Base-by-base conservation (phyloP, 1,284 basidiomycete species). In the Ganoderma boninense region DNA sequence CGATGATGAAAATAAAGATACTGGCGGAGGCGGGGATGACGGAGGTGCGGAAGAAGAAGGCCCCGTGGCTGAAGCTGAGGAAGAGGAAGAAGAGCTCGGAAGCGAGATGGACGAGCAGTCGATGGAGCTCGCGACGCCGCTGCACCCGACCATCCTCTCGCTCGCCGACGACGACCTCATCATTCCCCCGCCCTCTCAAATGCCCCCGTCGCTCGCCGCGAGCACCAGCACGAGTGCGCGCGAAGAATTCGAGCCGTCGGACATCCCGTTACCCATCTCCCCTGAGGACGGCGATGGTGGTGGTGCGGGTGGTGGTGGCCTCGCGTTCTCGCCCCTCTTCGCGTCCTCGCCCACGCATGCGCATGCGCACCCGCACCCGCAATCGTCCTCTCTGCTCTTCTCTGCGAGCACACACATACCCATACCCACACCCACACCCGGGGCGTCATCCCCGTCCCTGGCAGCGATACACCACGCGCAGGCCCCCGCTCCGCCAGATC, bases 91-190 rank as follows among this genome's bases (percentile, higher is more conserved):
- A n/a, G 60, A 40, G 14, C 43, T 38, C 44, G 67, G 56, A 49
- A 52, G 62, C 29, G 66, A 68, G 67, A 57, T 68, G 26, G 43
- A 60, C 6, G 86, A 87, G 71, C 78, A 83, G 69, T 86, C 86
- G 1, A 89, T 90, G 89, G 88, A 89, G 54, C 84, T 90, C 13
- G 87, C 84, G 5, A 89, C 89, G 1, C 89, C 90, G 2, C 77
- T 90, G 13, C 75, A 84, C n/a, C 85, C 85, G 11, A 84, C 78
- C 0, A 75, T 80, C 11, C 57, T 79, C n/a, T 76, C 76, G 20
- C 71, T 81, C 14, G 70, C 72, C 2, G 73, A 69, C 2, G 73
- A 73, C 18, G 66, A 71, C 61, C 66, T 71, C 11, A 64, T 71
- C 14, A 38, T 69, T 2, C 60, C 42, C 63, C 73, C n/a, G 63